Evolutionary conservation across 331 rosid genomes (phyloP).

Genomic region (Arachis monticola): DNA sequence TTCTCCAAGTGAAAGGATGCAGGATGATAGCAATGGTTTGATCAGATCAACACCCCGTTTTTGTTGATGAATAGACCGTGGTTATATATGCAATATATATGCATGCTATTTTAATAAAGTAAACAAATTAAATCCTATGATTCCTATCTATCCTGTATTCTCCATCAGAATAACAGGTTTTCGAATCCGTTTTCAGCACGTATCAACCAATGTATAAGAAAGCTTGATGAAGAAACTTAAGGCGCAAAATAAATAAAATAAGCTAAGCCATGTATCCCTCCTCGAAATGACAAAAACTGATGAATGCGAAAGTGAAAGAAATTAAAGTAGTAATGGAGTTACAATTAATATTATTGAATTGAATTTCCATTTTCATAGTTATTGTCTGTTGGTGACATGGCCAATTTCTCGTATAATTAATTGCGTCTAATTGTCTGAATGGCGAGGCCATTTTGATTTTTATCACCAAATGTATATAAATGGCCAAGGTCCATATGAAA

Average conservation of each 20-base stretch:
- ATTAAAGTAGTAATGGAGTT: background rate
- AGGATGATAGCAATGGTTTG: constrained; percentile 15
- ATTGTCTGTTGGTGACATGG: background rate
- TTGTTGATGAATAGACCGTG: constrained; percentile 41
- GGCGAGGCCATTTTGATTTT: background rate
- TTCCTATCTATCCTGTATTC: background rate
- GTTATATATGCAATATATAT: background rate
- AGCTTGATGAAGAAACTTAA: background rate
- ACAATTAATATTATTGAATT: background rate
- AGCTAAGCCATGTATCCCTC: background rate
- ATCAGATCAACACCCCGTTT: constrained; percentile 29
- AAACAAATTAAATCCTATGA: background rate
- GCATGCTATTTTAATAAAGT: background rate
- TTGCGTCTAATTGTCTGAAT: background rate
- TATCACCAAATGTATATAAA: background rate
- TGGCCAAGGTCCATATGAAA: background rate
- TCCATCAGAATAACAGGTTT: constrained; percentile 25
- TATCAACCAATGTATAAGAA: background rate
- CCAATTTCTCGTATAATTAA: background rate
- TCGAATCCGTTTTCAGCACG: background rate
- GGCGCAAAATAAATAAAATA: background rate
- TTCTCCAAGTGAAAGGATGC: constrained; percentile 9
- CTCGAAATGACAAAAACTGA: background rate
- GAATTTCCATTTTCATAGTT: background rate
- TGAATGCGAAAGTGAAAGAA: constrained; percentile 22